Conservation (phyloP, 108 stramenopile species). For the Cyclotella kingstonii region DNA sequence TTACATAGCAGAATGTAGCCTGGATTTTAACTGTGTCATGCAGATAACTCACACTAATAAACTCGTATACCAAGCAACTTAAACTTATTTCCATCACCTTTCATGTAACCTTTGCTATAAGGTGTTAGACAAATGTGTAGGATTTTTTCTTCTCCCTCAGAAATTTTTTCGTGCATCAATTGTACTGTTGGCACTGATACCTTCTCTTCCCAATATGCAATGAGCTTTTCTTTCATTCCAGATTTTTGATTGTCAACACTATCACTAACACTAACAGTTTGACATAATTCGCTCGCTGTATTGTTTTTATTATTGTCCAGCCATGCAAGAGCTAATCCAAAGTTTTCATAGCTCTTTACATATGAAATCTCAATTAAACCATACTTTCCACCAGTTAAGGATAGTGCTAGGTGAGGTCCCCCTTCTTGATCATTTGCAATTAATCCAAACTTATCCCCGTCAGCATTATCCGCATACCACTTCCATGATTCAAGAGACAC, state of each 20-base stretch:
- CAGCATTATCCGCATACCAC: conserved; percentile 36
- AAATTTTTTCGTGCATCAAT: conserved; percentile 12
- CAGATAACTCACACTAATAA: conserved; percentile 3
- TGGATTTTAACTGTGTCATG: background rate
- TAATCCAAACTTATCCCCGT: conserved; percentile 41
- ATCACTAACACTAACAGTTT: conserved; percentile 2
- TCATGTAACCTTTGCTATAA: background rate
- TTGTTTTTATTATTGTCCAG: conserved; percentile 15
- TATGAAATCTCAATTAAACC: conserved; percentile 33
- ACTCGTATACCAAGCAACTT: conserved; percentile 31
- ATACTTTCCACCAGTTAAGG: conserved; percentile 22
- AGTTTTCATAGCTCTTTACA: conserved; percentile 36
- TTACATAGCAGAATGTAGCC: too few species aligned
- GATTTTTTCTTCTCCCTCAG: conserved; percentile 13
- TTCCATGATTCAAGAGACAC: conserved; percentile 20
- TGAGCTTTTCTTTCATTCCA: conserved; percentile 9
- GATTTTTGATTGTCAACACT: conserved; percentile 3
- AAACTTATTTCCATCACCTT: conserved; percentile 32
- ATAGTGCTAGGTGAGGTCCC: conserved; percentile 27
- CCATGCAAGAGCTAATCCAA: conserved; percentile 35
- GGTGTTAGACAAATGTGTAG: conserved; percentile 40
- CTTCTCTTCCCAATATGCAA: conserved; percentile 18
- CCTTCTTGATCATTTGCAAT: conserved; percentile 16
- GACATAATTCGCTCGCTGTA: conserved; percentile 3
- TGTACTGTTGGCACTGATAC: conserved; percentile 23